Evolutionary conservation across 768 basidiomycete species (phyloP).

Genomic region (Boletus coccyginus): DNA sequence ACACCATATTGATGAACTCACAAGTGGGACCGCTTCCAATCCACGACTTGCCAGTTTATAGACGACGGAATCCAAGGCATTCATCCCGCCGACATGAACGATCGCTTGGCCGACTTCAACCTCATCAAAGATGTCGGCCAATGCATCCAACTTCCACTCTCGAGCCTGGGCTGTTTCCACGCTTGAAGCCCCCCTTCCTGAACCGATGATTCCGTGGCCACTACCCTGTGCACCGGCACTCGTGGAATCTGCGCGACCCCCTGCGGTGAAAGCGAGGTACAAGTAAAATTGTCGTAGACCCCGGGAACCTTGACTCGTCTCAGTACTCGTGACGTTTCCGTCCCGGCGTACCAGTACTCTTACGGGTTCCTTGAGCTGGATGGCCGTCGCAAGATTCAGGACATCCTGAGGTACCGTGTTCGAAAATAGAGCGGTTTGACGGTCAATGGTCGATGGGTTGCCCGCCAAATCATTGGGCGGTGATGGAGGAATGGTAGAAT

Average conservation of each 20-base stretch:
- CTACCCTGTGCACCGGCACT: slow-evolving; percentile 42
- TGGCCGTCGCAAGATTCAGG: slow-evolving; percentile 88
- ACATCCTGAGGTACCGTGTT: slow-evolving; percentile 99
- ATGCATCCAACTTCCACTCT: slow-evolving; percentile 93
- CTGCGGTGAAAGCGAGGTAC: slow-evolving; percentile 92
- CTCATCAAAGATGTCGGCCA: slow-evolving; percentile 88
- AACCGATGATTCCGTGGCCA: slow-evolving; percentile 88
- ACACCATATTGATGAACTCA: slow-evolving; percentile 40
- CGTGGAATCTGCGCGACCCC: slow-evolving; percentile 61
- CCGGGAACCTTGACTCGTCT: slow-evolving; percentile 70
- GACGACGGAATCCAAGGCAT: slow-evolving; percentile 81
- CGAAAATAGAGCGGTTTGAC: slow-evolving; percentile 93
- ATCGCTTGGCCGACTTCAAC: slow-evolving; percentile 77
- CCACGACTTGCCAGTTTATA: slow-evolving; percentile 86
- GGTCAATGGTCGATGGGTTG: slow-evolving; percentile 52
- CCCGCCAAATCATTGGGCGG: slow-evolving; percentile 40
- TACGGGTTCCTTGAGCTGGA: slow-evolving; percentile 94
- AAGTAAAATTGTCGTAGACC: slow-evolving; percentile 95
- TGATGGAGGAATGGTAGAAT: slow-evolving; percentile 52
- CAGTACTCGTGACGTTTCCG: slow-evolving; percentile 71
- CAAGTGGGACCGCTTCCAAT: slow-evolving; percentile 85
- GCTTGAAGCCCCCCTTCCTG: slow-evolving; percentile 77
- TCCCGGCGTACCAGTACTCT: slow-evolving; percentile 95
- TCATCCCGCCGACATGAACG: slow-evolving; percentile 87
- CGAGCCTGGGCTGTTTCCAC: slow-evolving; percentile 83